These are phyloP conservation scores for Trametes cubensis DNA, from an alignment of 768 basidiomycete species.

Conservation along the genomic window DNA sequence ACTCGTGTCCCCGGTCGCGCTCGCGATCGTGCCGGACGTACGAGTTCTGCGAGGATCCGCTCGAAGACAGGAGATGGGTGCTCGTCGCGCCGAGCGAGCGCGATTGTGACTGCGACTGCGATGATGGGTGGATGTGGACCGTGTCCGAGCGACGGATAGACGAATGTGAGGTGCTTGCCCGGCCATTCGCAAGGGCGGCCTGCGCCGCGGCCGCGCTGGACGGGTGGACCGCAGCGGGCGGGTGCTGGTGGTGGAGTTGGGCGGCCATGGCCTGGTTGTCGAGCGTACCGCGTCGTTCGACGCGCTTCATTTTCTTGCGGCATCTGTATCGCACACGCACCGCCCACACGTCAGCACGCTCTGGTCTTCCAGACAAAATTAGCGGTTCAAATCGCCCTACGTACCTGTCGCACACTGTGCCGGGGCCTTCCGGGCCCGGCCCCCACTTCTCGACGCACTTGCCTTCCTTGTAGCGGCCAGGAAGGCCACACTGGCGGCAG, in stretches of 20 bases:
- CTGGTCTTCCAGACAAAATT: not conserved
- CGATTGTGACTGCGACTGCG: slow-evolving; percentile 18
- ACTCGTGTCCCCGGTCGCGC: slow-evolving; percentile 23
- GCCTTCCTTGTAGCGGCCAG: slow-evolving; percentile 79
- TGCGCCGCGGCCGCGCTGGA: slow-evolving; percentile 22
- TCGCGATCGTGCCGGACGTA: slow-evolving; percentile 25
- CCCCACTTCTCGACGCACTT: slow-evolving; percentile 91
- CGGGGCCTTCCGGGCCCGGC: slow-evolving; percentile 80
- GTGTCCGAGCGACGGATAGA: slow-evolving; percentile 32
- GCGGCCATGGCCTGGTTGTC: slow-evolving; percentile 40
- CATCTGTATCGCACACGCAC: slow-evolving; percentile 45
- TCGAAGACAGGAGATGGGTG: slow-evolving; percentile 26
- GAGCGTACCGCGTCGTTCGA: slow-evolving; percentile 71
- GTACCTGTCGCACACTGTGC: slow-evolving; percentile 80
- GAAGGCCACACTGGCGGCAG: slow-evolving; percentile 73
- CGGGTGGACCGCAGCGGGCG: slow-evolving; percentile 31
- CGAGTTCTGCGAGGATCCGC: slow-evolving; percentile 13
- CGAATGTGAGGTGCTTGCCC: slow-evolving; percentile 19
- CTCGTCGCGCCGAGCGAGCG: slow-evolving; percentile 27
- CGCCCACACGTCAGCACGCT: not conserved
- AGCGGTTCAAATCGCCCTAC: slow-evolving; percentile 25
- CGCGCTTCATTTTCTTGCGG: slow-evolving; percentile 86
- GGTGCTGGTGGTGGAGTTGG: slow-evolving; percentile 28
- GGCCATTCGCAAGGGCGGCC: slow-evolving; percentile 24
- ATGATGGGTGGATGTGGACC: slow-evolving; percentile 31